phyloP scores from a whole-genome alignment of 345 rosid genomes.

The Syzygium aqueum region DNA sequence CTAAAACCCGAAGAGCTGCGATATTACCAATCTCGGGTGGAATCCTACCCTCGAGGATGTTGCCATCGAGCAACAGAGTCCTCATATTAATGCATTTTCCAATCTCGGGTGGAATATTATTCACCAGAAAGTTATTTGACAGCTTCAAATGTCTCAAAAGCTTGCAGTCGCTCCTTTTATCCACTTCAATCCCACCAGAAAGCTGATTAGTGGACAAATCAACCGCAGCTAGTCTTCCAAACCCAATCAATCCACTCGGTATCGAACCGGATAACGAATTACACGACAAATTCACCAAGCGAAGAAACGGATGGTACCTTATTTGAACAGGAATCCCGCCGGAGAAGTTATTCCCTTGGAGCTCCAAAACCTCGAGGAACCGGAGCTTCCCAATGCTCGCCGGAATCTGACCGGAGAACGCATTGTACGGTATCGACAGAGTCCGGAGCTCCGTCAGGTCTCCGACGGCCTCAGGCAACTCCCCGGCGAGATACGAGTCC shows the following conservation, averaged over 20 bases:
- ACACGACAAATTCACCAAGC: slow-evolving; percentile 38
- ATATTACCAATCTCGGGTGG: slow-evolving; percentile 47
- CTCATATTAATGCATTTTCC: slow-evolving; percentile 36
- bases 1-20: slow-evolving; percentile 44
- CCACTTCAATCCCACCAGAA: slow-evolving; percentile 19
- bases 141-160: slow-evolving; percentile 40
- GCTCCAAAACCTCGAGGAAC: slow-evolving; percentile 37
- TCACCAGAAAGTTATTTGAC: slow-evolving; percentile 32
- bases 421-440: slow-evolving; percentile 28
- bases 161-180: slow-evolving; percentile 15
- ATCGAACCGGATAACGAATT: slow-evolving; percentile 39
- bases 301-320: slow-evolving; percentile 22
- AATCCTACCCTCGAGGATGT: slow-evolving; percentile 38
- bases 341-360: slow-evolving; percentile 55
- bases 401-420: slow-evolving; percentile 46
- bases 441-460: slow-evolving; percentile 21
- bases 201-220: slow-evolving; percentile 52
- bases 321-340: slow-evolving; percentile 36
- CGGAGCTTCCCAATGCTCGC: slow-evolving; percentile 21
- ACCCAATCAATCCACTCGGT: slow-evolving; percentile 33
- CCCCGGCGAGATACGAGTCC: slow-evolving; percentile 10
- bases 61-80: slow-evolving; percentile 47
- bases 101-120: slow-evolving; percentile 36
- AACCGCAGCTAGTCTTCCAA: slow-evolving; percentile 17
- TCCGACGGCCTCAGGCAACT: slow-evolving; percentile 22